A percentile compares a stretch with the other conserved stretches of the same genome.
Evolutionary conservation across 805 yeast species (phyloP).

Genomic region (baker's yeast (Saccharomyces cerevisiae)): DNA sequence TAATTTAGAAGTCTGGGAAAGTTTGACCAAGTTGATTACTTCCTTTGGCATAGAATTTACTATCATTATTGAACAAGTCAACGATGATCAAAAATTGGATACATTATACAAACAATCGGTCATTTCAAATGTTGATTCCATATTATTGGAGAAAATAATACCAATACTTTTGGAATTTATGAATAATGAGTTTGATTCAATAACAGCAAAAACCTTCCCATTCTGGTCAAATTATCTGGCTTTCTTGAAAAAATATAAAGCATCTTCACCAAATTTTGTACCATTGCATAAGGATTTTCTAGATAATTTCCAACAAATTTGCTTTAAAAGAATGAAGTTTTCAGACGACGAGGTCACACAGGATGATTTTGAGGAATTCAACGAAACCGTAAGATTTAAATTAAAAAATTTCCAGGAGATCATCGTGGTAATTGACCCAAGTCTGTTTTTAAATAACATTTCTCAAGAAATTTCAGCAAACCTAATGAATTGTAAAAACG

Average conservation of each 20-base stretch:
- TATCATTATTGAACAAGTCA: conserved; percentile 52
- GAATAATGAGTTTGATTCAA: conserved; percentile 81
- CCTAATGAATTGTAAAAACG: conserved; percentile 20
- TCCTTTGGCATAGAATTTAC: conserved; percentile 69
- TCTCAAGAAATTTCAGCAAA: conserved; percentile 45
- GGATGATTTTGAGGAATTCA: conserved; percentile 69
- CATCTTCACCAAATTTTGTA: conserved; percentile 32
- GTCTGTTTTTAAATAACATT: conserved; percentile 51
- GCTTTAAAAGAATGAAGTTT: conserved; percentile 70
- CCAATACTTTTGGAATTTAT: conserved; percentile 68
- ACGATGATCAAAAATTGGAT: conserved; percentile 26
- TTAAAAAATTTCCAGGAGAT: conserved; percentile 79
- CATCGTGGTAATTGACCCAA: conserved; percentile 53
- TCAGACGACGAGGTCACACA: conserved; percentile 65
- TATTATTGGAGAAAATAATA: conserved; percentile 49
- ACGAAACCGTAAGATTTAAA: conserved; percentile 60
- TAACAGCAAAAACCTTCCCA: conserved; percentile 74
- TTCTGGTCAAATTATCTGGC: conserved; percentile 68
- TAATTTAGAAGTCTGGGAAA: conserved; percentile 65
- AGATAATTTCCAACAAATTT: conserved; percentile 54
- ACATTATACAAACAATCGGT: conserved; percentile 30
- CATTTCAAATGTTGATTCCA: conserved; percentile 35
- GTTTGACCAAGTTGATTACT: conserved; percentile 64
- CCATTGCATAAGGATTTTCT: conserved; percentile 44
- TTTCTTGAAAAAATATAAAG: conserved; percentile 51